Evolutionary conservation across 2,329 filamentous ascomycete species (phyloP).

Genomic region (Pestalotiopsis sp.): DNA sequence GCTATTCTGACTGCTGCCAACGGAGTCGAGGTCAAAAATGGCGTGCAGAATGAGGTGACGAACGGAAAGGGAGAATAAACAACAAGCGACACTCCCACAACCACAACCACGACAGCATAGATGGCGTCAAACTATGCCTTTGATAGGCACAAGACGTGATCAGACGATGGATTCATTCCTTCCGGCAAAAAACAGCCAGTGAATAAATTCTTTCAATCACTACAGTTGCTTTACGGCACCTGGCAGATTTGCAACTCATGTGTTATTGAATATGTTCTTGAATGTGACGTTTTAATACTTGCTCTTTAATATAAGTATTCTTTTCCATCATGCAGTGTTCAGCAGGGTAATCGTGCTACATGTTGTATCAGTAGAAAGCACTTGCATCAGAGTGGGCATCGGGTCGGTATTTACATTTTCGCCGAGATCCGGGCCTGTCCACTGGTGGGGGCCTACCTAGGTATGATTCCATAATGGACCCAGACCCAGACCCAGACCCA

Average conservation of each 20-base stretch:
- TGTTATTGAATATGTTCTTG: no score
- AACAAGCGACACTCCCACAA: background rate
- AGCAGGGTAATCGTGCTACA: no score
- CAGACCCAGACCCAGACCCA: background rate
- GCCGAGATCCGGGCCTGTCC: constrained; percentile 1
- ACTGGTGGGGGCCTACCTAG: background rate
- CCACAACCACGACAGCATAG: background rate
- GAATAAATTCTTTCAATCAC: background rate
- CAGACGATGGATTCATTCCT: background rate
- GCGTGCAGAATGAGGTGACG: background rate
- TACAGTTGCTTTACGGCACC: background rate
- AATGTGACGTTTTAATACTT: no score
- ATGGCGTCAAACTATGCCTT: background rate
- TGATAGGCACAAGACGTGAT: background rate
- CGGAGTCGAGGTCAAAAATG: background rate
- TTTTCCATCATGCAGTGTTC: no score
- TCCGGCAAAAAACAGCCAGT: background rate
- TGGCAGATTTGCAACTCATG: no score
- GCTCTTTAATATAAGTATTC: no score
- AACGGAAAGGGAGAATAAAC: background rate
- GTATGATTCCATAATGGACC: background rate
- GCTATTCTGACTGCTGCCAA: background rate
- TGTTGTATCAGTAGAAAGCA: no score
- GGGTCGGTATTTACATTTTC: constrained; percentile 5
- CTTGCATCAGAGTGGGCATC: no score